Base-by-base conservation (phyloP, 1,284 basidiomycete genomes). In the Irpex sp. region DNA sequence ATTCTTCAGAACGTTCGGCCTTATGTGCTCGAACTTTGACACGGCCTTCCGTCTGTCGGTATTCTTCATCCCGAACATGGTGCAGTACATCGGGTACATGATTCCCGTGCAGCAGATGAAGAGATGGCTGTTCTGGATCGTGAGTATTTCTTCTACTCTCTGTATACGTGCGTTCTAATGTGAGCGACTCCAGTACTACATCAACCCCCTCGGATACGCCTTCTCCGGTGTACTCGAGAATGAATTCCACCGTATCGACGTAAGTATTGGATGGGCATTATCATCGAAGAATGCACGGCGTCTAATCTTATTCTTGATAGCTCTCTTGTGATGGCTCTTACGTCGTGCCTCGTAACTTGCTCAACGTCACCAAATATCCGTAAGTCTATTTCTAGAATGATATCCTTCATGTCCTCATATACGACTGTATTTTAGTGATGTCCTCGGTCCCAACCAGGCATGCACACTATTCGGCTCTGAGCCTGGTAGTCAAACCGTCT, bases 91-190 rank as follows among this genome's bases (percentile, higher is more conserved):
- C 13, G 91, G 91, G 1, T 93, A 92, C 72, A 86, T 89, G 63
- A 85, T 92, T 66, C 89, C 89, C 1, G 82, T 88, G 6, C 82
- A 83, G 66, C 79, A 84, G 63, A 94, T 96, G 93, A 91, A 93
- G 73, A 79, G 91, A 59, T 96, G 93, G 93, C 74, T 96, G 15
- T 93, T 92, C 79, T 95, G 93, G 93, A 86, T 94, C 54, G 87
- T 87, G 69, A 71, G 83, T 80, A 3, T 34, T 34, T 21, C 26
- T 8, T 48, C 8, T 4, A 58, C 34, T 38, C 36, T 37, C 17
- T 62, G 8, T 52, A 3, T 17, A 9, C 15, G 13, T 61, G 34
- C 37, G 40, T 19, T 11, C 59, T 58, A 60, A 13, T 38, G 6
- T 57, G 5, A n/a, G 11, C 13, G 8, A 59, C 13, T 57, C 6